phyloP scores from a whole-genome alignment of 768 basidiomycete species.

The Auriculariales sp. region DNA sequence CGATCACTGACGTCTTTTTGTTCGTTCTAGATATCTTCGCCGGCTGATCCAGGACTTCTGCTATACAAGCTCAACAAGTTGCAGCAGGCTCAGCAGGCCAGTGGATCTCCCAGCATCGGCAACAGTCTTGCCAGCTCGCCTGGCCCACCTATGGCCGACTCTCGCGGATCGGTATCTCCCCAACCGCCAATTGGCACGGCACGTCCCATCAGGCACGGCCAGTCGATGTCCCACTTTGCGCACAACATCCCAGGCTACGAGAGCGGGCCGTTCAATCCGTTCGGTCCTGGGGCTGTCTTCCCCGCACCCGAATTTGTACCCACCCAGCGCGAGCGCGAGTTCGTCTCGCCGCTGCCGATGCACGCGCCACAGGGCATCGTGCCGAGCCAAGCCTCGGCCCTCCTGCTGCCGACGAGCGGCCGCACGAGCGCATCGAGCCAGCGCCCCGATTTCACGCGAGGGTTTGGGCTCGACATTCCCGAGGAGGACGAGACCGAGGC shows the following conservation, averaged over 20 bases:
- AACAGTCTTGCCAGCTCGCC: conserved; percentile 53
- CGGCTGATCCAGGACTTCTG: conserved; percentile 71
- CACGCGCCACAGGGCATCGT: conserved; percentile 12
- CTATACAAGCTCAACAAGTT: conserved; percentile 75
- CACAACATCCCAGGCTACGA: conserved; percentile 23
- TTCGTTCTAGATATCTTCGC: conserved; percentile 62
- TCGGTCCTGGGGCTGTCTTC: conserved; percentile 40
- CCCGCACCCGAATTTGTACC: conserved; percentile 35
- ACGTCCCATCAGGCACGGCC: conserved; percentile 45
- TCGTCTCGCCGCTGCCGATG: conserved; percentile 3
- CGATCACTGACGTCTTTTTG: conserved; percentile 6
- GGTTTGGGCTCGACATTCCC: conserved; percentile 69
- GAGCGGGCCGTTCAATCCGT: conserved; percentile 39
- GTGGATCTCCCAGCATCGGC: no score
- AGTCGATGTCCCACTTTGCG: conserved; percentile 39
- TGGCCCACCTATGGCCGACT: conserved; percentile 32
- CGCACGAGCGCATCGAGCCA: conserved; percentile 21
- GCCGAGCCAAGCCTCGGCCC: conserved; percentile 1
- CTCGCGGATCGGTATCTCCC: conserved; percentile 35
- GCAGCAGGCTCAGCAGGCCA: conserved; percentile 49
- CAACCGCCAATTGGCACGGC: conserved; percentile 12
- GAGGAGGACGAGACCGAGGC: conserved; percentile 49
- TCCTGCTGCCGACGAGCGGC: not conserved
- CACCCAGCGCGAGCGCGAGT: no score
- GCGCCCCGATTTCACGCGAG: conserved; percentile 54